Evolutionary conservation across 306 rosid genomes (phyloP), one percentile per base, ranked within the genome.

Genomic region (Pachyrhizus erosus): DNA sequence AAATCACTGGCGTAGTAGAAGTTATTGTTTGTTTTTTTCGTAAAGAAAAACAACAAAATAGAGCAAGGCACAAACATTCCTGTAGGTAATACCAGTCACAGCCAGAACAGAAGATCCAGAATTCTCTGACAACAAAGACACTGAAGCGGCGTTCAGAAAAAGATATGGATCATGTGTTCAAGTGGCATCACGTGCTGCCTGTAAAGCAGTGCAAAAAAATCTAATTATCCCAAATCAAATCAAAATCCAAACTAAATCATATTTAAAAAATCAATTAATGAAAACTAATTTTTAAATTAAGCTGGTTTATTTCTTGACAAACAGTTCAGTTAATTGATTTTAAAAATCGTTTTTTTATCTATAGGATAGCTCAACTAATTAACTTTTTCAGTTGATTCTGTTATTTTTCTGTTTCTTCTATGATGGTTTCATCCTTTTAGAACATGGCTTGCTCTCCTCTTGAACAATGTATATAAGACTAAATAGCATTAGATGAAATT

Each of bases 21-120:
- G 15, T 23, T 42, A 27, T 70, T 3, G 2, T 73, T 70, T 3
- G 2, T 73, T 1, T 34, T 18, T 7, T 55, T 70, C 26, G 10
- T 0, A 11, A 45, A 7, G 4, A 27, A 66, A 68, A 20, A 70
- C 37, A 55, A 51, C 77, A 54, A 68, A 49, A 54, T 69, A 5
- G 55, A 58, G 54, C 82, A 67, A 37, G 31, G 55, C 43, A 37
- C 31, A 11, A 52, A 9, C 68, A 15, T 17, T 66, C 43, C 76
- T 69, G 33, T 24, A 2, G 0, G 6, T 5, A 5, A 51, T 51
- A 39, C 26, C 51, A 7, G 37, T 45, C 52, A 49, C 3, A 13
- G 67, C 39, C 65, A 62, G 27, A 45, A 29, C 65, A 62, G 27
- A 45, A 29, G 60, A 62, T 62, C 49, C 9, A 77, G 51, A 10